Base-by-base conservation (phyloP, 2,329 filamentous ascomycete species). In the Aspergillus thermomutatus region DNA sequence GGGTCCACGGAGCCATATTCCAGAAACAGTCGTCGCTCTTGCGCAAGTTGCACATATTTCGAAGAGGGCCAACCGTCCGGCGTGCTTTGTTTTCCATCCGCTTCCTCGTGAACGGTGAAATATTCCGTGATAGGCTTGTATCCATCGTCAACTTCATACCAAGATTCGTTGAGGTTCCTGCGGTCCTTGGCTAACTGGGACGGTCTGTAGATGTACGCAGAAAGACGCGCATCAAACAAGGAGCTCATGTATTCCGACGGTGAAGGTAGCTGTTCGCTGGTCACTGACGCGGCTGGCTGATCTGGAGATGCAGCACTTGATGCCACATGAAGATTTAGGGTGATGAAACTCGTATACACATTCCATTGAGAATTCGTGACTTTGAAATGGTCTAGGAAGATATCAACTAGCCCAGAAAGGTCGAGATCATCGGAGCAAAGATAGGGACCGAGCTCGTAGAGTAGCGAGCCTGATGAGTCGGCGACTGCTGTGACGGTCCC, bases 61-160 rank as follows among this genome's bases (percentile, higher is more conserved):
- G 84, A 81, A n/a, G 80, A 82, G 0, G 86, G 86, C 86, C 86
- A 89, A 10, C 86, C 86, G 69, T 86, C 78, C 0, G 76, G 66
- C 0, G 85, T 87, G 21, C 76, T 77, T 37, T 73, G 72, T n/a
- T 55, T 61, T 19, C 76, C 74, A 3, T 70, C 62, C 10, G 63
- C 49, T 43, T 74, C 63, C 27, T 69, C 64, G 8, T 78, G 66
- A 1, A 75, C 74, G 5, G 72, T 73, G 56, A 83, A 86, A 63
- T 87, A 89, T 25, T 79, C 77, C 3, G 70, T 61, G 21, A 80
- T 74, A 1, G 84, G 83, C 40, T 75, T 73, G 51, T 79, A 77
- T 49, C 57, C 67, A 31, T 65, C 69, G 19, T 66, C 58, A 17
- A 77, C 73, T 7, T 74, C 68, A 61, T 80, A 85, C 86, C 86